Base-by-base conservation (phyloP, 176 grass and related monocot genomes). In the Oryza glumipatula region DNA sequence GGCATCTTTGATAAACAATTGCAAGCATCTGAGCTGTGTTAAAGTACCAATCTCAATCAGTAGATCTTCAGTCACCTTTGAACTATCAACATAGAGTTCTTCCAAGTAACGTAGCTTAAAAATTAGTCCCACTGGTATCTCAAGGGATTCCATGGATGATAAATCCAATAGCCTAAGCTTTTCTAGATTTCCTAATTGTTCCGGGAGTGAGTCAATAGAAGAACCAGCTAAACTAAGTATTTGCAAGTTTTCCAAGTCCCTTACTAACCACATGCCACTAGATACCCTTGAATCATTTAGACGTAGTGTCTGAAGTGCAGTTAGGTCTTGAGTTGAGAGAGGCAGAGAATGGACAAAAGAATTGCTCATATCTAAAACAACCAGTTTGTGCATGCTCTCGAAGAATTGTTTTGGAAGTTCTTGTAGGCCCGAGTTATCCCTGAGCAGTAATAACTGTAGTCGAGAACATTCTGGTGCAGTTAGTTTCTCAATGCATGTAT, bases 91-190 rank as follows among this genome's bases (percentile, higher is more conserved):
- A 48, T 82, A 76, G 16, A 87, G 69, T 23, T 87, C 85, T 67
- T 82, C 85, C 24, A 76, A 60, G 19, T 11, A 43, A 65, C 8
- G 66, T 67, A 87, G 54, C 41, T 82, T 87, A 28, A 16, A n/a
- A 65, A 87, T n/a, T 56, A 87, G 51, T 65, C 51, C 51, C 7
- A 3, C 6, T 28, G 38, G 78, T 65, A 87, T 41, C 22, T 17
- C 33, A 48, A 76, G 85, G 13, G 60, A 48, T 22, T 9, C 22
- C 1, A 44, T 76, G 3, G 64, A 6, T 66, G 85, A 87, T 32
- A 82, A 26, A n/a, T 87, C 85, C 78, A 87, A 61, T 13, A 82
- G 85, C 17, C 67, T 87, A 28, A 87, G 24, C n/a, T 76, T 87
- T 6, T 63, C 21, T 49, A 82, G 41, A 10, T 21, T 44, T 24